Evolutionary conservation across 176 grass and related monocot genomes (phyloP), one percentile per base, ranked within the genome.

Genomic region (Ensete ventricosum): DNA sequence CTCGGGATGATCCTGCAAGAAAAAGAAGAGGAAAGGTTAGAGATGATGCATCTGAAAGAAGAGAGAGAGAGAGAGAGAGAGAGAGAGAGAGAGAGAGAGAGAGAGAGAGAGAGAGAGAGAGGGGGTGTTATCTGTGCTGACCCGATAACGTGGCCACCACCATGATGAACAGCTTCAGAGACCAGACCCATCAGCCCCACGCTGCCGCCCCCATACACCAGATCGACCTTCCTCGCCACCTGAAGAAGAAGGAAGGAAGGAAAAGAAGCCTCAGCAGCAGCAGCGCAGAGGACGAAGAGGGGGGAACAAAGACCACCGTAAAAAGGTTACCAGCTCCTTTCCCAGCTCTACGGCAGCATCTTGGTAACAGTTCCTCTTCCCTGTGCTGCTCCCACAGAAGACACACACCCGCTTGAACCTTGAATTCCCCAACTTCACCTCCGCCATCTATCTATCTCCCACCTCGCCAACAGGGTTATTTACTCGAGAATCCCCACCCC

Each of bases 321-420:
- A 43, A 43, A 43, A 43, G 34, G 34, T 43, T 69, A 92, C 93
- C 79, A 97, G 85, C 77, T 93, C 93, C 72, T 70, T 82, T 75
- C 88, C 93, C 70, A 97, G 93, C 79, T 97, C 85, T 14, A 93
- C 84, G 63, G 93, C 93, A 23, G 93, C 93, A 55, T 90, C 88
- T 23, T 89, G 87, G 81, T 97, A 97, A 84, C 85, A 93, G 78
- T 89, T 77, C 27, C 93, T 89, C 81, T 97, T 97, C 67, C 93
- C 93, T 50, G 83, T 93, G 88, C 93, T 97, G 85, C 93, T 97
- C 2, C 93, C 93, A 43, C 93, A 97, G 80, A 97, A 97, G 54
- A 97, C 93, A 71, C 93, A 97, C 62, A 97, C 93, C 71, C 93
- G 83, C 79, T 79, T 84, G 82, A 97, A 97, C 77, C 88, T 82